phyloP scores from a whole-genome alignment of 2,329 filamentous ascomycete species.

The Fusarium circinatum region DNA sequence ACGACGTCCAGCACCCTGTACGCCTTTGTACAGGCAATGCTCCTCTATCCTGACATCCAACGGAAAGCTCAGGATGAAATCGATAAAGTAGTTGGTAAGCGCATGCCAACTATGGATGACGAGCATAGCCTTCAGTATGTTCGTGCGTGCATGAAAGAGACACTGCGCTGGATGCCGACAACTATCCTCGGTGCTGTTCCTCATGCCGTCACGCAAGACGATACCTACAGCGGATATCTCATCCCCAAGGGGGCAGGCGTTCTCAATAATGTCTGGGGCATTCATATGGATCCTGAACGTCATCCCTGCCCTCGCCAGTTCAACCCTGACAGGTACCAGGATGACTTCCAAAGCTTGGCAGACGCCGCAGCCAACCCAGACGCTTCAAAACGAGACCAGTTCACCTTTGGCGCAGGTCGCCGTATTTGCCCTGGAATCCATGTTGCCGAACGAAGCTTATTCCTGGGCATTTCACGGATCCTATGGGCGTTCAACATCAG shows the following conservation, averaged over 20 bases:
- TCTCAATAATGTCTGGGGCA: slow-evolving; percentile 41
- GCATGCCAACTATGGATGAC: slow-evolving; percentile 57
- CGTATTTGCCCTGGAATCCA: slow-evolving; percentile 33
- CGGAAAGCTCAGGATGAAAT: slow-evolving; percentile 54
- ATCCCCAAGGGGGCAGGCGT: slow-evolving; percentile 46
- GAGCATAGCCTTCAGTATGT: slow-evolving; percentile 56
- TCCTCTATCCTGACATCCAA: slow-evolving; percentile 55
- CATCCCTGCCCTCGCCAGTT: slow-evolving; percentile 60
- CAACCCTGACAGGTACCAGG: slow-evolving; percentile 46
- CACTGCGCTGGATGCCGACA: slow-evolving; percentile 46
- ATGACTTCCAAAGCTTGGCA: slow-evolving; percentile 8
- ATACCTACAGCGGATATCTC: slow-evolving; percentile 33
- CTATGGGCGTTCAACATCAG: slow-evolving; percentile 24
- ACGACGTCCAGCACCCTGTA: slow-evolving; percentile 45
- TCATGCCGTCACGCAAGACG: slow-evolving; percentile 49
- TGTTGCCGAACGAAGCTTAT: slow-evolving; percentile 26
- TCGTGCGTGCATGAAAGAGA: slow-evolving; percentile 48
- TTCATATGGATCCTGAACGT: slow-evolving; percentile 73
- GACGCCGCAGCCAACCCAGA: slow-evolving; percentile 21
- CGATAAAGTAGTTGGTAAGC: slow-evolving; percentile 55
- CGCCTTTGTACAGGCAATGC: slow-evolving; percentile 58
- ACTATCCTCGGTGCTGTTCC: slow-evolving; percentile 48
- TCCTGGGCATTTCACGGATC: slow-evolving; percentile 20
- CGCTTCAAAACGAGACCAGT: slow-evolving; percentile 16
- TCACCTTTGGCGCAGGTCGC: slow-evolving; percentile 29